Conservation (phyloP, 495 filamentous ascomycete genomes). For the Bacidia rubella region DNA sequence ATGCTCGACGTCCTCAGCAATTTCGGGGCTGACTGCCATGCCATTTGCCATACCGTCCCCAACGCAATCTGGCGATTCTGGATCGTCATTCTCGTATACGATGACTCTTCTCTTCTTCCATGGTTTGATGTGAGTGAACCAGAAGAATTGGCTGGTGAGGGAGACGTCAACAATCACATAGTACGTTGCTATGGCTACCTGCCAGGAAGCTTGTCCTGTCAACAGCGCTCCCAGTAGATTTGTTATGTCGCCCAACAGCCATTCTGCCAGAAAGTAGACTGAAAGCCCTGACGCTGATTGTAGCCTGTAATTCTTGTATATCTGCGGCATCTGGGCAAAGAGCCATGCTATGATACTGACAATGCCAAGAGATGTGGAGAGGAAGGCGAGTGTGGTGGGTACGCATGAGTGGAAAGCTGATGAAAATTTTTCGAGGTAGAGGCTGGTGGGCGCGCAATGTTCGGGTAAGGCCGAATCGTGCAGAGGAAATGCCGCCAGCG, state of each 20-base stretch:
- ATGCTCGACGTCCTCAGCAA: constrained; percentile 1
- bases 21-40: constrained; percentile 1
- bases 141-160: constrained; percentile 51
- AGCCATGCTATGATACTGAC: constrained; percentile 59
- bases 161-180: constrained; percentile 55
- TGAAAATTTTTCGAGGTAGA: constrained; percentile 45
- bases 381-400: constrained; percentile 49
- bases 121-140: constrained; percentile 46
- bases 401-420: constrained; percentile 50
- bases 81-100: constrained; percentile 1
- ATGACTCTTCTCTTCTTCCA: constrained; percentile 19
- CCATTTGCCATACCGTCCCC: neutral
- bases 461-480: constrained; percentile 31
- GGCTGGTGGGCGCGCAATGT: constrained; percentile 50
- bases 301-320: constrained; percentile 55
- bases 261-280: constrained; percentile 55
- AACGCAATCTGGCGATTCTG: no score
- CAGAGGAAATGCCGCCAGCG: neutral
- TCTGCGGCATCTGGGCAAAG: constrained; percentile 65
- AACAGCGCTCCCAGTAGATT: constrained; percentile 54
- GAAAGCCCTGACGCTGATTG: constrained; percentile 56
- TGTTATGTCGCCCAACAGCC: constrained; percentile 55
- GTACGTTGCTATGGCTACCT: constrained; percentile 53
- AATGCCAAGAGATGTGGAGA: constrained; percentile 51
- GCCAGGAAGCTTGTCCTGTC: constrained; percentile 56